Percentiles rank a stretch among this genome's conserved stretches.
These are phyloP conservation scores for Cornus controversa DNA, from an alignment of 148 eudicot genomes.

Conservation along the genomic window DNA sequence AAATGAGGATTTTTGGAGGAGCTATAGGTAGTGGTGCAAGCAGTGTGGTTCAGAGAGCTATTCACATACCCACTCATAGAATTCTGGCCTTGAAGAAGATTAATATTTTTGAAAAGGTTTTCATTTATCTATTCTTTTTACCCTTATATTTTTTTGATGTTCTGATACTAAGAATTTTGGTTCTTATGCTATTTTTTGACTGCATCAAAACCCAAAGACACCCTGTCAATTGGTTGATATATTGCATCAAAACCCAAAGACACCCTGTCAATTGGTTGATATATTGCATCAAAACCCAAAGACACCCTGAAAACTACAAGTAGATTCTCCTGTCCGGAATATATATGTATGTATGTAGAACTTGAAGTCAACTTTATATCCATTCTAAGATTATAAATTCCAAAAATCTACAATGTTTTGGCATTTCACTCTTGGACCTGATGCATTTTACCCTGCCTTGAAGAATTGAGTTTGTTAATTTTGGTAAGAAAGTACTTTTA, in stretches of 20 bases:
- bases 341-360: too few species aligned
- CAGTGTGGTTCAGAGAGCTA: slow-evolving; percentile 95
- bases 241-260: too few species aligned
- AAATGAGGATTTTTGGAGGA: slow-evolving; percentile 93
- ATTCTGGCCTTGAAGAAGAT: slow-evolving; percentile 93
- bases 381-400: not conserved
- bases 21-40: slow-evolving; percentile 97
- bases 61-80: slow-evolving; percentile 84
- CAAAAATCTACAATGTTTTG: not conserved
- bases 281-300: too few species aligned
- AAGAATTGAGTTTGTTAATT: not conserved
- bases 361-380: too few species aligned
- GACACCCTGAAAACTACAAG: too few species aligned
- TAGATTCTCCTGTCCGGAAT: too few species aligned
- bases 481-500: not conserved
- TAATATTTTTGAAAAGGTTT: slow-evolving; percentile 92
- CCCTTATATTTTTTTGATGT: not conserved
- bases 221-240: too few species aligned
- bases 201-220: too few species aligned
- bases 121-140: not conserved
- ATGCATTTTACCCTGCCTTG: not conserved
- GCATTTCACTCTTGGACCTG: not conserved
- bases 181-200: too few species aligned
- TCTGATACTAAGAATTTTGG: too few species aligned
- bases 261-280: too few species aligned